Base-by-base conservation (phyloP, 805 yeast genomes). In the Starmerella gropengiesseri region DNA sequence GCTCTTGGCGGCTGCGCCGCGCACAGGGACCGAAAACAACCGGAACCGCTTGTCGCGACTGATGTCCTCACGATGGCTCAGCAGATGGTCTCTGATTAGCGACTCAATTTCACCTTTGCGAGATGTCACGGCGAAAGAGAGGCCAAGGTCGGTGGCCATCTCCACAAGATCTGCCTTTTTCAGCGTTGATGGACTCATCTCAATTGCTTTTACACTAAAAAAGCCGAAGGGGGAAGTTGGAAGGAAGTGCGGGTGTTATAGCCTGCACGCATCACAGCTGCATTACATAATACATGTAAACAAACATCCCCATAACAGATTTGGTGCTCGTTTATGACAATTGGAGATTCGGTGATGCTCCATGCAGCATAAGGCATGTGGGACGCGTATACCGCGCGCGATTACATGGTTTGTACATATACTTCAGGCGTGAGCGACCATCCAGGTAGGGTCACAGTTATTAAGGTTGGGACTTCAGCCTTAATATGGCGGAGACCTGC, bases 121-220 rank as follows among this genome's bases (percentile, higher is more conserved):
- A 29, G 38, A 28, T 26, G 26, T 37, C 7, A 31, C 8, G 8
- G 45, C 20, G 20, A 31, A 19, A 11, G 19, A 17, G 16, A 41
- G 27, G 12, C 44, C 45, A 13, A 41, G 32, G 30, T 13, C 18
- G 7, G 27, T 16, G 20, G 42, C 30, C 31, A 45, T 29, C 18
- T 45, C 45, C 5, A 37, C 26, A 2, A 45, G 29, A 8, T 45
- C 48, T 12, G 31, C 30, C 30, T 45, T 45, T 31, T 33, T 37
- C 36, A 38, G 16, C 5, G 17, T 21, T 9, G 39, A 11, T 18
- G 39, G 25, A 12, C 9, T 27, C 39, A 36, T 36, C 5, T 7
- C 37, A 25, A 23, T 34, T 22, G 20, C 6, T 13, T n/a, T 4
- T 8, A 20, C 18, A 4, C 14, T 13, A 13, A 7, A n/a, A 7